Percentiles rank a stretch among this genome's conserved stretches.
These are phyloP conservation scores for Apodospora peruviana DNA, from an alignment of 495 filamentous ascomycete species.

Conservation along the genomic window DNA sequence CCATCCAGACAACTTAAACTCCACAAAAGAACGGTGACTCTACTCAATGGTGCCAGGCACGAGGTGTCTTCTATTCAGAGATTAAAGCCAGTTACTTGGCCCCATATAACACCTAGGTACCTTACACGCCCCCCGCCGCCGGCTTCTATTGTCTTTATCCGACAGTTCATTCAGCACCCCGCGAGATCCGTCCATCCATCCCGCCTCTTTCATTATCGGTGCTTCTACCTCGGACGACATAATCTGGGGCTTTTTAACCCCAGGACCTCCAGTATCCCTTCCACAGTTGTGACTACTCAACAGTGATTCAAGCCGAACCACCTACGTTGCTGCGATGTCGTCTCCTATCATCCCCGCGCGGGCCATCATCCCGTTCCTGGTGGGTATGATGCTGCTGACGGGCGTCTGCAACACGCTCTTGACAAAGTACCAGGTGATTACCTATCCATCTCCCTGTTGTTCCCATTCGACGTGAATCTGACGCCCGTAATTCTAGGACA, in stretches of 20 bases:
- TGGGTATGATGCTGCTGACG: slow-evolving; percentile 83
- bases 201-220: not conserved
- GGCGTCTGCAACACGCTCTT: slow-evolving; percentile 96
- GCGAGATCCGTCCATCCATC: not conserved
- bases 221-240: not conserved
- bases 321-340: not conserved
- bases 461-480: not conserved
- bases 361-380: slow-evolving; percentile 70
- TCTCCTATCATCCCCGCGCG: slow-evolving; percentile 32
- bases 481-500: slow-evolving; percentile 56
- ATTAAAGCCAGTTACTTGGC: not conserved
- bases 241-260: too few relatives aligned
- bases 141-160: not conserved
- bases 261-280: too few relatives aligned
- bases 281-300: not conserved
- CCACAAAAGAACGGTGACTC: too few relatives aligned
- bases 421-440: slow-evolving; percentile 84
- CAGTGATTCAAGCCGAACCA: not conserved
- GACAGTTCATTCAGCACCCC: too few relatives aligned
- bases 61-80: not conserved
- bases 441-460: not conserved
- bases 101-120: not conserved
- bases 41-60: too few relatives aligned
- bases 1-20: too few relatives aligned
- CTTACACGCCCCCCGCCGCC: not conserved